Evolutionary conservation across 352 stramenopile species (phyloP), one percentile per base, ranked within the genome.

Genomic region (Phytophthora europaea): DNA sequence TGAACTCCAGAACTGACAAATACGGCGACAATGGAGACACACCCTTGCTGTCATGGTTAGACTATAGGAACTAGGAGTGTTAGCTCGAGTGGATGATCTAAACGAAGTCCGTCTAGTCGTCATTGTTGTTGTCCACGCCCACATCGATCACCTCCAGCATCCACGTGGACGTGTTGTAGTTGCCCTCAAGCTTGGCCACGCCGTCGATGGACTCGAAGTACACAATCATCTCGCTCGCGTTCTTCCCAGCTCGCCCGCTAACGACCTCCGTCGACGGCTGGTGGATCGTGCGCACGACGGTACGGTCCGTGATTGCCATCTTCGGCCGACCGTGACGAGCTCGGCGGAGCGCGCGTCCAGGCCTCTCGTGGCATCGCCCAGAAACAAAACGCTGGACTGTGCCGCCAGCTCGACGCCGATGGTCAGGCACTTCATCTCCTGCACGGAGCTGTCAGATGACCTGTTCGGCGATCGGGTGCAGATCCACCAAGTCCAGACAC

Each of bases 271-370:
- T 26, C 16, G 82, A 89, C 45, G 94, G 94, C 78, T 98, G 94
- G 73, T 98, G 94, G 75, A 98, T 98, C 33, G 93, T 98, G 47
- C 95, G 97, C 4, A 98, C 73, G 12, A n/a, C n/a, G n/a, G n/a
- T n/a, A n/a, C n/a, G n/a, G n/a, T n/a, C n/a, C n/a, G n/a, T n/a
- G n/a, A n/a, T n/a, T n/a, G n/a, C n/a, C n/a, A n/a, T n/a, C n/a
- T n/a, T n/a, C n/a, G n/a, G n/a, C n/a, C n/a, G n/a, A n/a, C n/a
- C n/a, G n/a, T n/a, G n/a, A n/a, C n/a, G n/a, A n/a, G n/a, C n/a
- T n/a, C n/a, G n/a, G n/a, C n/a, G n/a, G n/a, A n/a, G 98, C 77
- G 1, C 28, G 84, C 83, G 63, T 79, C 54, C 13, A 98, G 80
- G 6, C 95, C 84, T 15, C 45, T 91, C 80, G 1, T 79, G 88